These are phyloP conservation scores for Physcomitrium patens DNA, from an alignment of 225 moss, liverwort and hornwort genomes.

Conservation along the genomic window DNA sequence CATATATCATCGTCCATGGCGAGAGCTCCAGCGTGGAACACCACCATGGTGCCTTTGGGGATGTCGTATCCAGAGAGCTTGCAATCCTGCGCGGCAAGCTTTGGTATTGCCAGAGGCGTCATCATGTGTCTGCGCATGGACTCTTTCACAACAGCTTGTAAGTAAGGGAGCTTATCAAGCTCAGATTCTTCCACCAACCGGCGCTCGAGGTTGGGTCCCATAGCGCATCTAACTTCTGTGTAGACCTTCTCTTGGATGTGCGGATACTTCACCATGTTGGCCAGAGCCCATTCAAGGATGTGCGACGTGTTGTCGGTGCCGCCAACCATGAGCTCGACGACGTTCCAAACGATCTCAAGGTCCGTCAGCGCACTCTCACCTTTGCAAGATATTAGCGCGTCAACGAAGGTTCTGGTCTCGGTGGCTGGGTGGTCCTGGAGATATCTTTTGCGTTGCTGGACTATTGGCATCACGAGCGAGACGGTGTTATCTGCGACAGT, in stretches of 20 bases:
- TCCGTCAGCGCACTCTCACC: conserved; percentile 46
- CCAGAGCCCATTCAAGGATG: conserved; percentile 56
- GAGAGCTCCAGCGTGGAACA: conserved; percentile 49
- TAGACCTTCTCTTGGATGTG: conserved; percentile 38
- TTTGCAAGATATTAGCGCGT: conserved; percentile 43
- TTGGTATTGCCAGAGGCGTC: conserved; percentile 51
- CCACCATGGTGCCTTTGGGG: conserved; percentile 48
- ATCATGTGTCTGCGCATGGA: conserved; percentile 57
- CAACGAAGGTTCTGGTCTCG: conserved; percentile 30
- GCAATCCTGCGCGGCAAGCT: conserved; percentile 32
- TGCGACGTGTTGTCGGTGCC: conserved; percentile 59
- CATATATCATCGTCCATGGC: conserved; percentile 39
- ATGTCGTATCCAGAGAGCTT: conserved; percentile 48
- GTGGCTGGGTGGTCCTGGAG: not conserved
- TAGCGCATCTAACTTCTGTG: conserved; percentile 28
- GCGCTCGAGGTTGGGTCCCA: conserved; percentile 39
- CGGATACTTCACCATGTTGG: conserved; percentile 43
- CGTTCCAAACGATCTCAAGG: conserved; percentile 61
- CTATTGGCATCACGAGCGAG: conserved; percentile 36
- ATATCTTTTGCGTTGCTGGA: conserved; percentile 34
- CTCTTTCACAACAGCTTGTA: conserved; percentile 51
- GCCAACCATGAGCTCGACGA: conserved; percentile 57
- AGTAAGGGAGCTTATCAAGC: conserved; percentile 29
- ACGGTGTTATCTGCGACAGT: conserved; percentile 31
- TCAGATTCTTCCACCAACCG: conserved; percentile 37